Conservation (phyloP, 768 basidiomycete genomes). For the Tricholoma sp. region DNA sequence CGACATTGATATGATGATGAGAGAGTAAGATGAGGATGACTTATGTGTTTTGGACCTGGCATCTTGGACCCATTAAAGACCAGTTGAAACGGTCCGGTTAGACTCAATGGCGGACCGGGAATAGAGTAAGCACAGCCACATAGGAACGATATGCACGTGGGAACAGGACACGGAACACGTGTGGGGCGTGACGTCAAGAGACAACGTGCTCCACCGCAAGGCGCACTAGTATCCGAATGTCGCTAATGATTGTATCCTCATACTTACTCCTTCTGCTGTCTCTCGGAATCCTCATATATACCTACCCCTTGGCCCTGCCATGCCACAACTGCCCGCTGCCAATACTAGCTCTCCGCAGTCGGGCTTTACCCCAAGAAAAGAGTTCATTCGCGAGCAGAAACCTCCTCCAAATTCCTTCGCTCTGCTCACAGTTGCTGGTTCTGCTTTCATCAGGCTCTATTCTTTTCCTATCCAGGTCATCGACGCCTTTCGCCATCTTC, state of each 20-base stretch:
- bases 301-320: conserved; percentile 2
- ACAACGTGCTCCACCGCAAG: not conserved
- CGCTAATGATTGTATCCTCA: not conserved
- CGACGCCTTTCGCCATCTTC: conserved; percentile 47
- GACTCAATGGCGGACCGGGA: conserved; percentile 1
- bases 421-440: conserved; percentile 62
- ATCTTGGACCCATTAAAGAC: too few species aligned
- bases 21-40: not conserved
- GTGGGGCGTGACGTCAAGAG: conserved; percentile 1
- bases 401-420: conserved; percentile 54
- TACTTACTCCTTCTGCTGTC: not conserved
- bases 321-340: conserved; percentile 15
- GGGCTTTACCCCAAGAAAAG: conserved; percentile 63
- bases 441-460: conserved; percentile 63
- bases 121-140: not conserved
- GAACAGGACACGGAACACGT: conserved; percentile 1
- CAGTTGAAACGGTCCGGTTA: not conserved
- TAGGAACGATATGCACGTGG: not conserved
- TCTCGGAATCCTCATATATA: not conserved
- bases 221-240: not conserved
- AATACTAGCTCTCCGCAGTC: conserved; percentile 33
- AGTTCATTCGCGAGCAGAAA: conserved; percentile 61
- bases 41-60: too few species aligned
- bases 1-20: conserved; percentile 28
- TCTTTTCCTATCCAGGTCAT: conserved; percentile 56